These are phyloP conservation scores for Purpureocillium takamizusanense DNA, from an alignment of 2,329 filamentous ascomycete species.

Conservation along the genomic window DNA sequence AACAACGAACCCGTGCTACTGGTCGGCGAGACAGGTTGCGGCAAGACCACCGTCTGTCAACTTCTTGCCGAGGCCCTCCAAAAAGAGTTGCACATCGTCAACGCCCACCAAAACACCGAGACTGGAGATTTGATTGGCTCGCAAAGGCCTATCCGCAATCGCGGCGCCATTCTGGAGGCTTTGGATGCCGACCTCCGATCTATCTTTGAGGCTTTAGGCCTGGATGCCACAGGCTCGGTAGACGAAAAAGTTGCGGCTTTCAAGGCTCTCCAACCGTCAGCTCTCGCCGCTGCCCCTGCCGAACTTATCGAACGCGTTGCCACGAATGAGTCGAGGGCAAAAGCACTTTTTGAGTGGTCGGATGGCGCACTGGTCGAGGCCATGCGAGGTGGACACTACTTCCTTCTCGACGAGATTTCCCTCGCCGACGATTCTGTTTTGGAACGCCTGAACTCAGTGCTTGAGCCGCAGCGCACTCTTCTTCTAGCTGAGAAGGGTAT, in stretches of 20 bases:
- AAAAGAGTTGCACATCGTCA: slow-evolving; percentile 78
- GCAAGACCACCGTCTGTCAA: slow-evolving; percentile 95
- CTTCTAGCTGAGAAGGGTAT: slow-evolving; percentile 90
- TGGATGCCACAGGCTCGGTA: slow-evolving; percentile 30
- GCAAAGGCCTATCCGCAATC: slow-evolving; percentile 83
- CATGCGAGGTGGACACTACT: slow-evolving; percentile 84
- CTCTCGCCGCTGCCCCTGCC: slow-evolving; percentile 37
- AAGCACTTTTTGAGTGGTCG: slow-evolving; percentile 90
- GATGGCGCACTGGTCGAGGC: slow-evolving; percentile 90
- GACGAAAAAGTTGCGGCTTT: slow-evolving; percentile 53
- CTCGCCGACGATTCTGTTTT: slow-evolving; percentile 95
- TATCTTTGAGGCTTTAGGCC: slow-evolving; percentile 31
- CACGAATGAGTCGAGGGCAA: slow-evolving; percentile 51
- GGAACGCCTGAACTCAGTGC: slow-evolving; percentile 90
- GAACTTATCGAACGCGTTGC: slow-evolving; percentile 37
- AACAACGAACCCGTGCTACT: slow-evolving; percentile 92
- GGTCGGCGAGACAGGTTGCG: slow-evolving; percentile 93
- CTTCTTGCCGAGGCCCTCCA: slow-evolving; percentile 73
- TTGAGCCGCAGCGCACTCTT: slow-evolving; percentile 79
- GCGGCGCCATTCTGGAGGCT: slow-evolving; percentile 59
- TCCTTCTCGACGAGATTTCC: slow-evolving; percentile 95
- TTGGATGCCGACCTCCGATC: slow-evolving; percentile 52
- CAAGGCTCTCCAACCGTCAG: slow-evolving; percentile 34
- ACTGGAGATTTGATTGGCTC: slow-evolving; percentile 96
- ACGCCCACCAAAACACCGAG: slow-evolving; percentile 96